phyloP scores from a whole-genome alignment of 1,139 yeast species.

The Geotrichum cucujoidarum region DNA sequence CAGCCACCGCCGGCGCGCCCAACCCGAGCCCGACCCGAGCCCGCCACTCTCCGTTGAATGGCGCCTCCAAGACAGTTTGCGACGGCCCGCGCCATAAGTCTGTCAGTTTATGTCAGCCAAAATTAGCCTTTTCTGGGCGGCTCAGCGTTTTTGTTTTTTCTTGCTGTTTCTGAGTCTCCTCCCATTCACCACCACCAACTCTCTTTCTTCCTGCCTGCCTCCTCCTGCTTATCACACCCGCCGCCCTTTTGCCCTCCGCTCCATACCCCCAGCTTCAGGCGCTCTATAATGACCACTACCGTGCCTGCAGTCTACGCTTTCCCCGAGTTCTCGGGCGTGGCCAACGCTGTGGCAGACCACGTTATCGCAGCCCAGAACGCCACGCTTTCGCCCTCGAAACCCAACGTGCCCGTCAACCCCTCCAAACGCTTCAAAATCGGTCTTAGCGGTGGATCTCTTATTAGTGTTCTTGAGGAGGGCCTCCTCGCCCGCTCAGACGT shows the following conservation, averaged over 20 bases:
- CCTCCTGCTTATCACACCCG: not conserved
- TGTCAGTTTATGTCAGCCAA: too few species aligned
- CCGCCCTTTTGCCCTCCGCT: not conserved
- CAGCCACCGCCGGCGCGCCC: too few species aligned
- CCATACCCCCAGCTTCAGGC: not conserved
- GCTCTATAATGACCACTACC: conserved; percentile 72
- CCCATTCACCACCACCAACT: conserved; percentile 2
- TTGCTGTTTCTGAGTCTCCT: not conserved
- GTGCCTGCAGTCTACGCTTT: conserved; percentile 90
- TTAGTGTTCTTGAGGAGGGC: conserved; percentile 82
- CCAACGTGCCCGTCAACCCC: conserved; percentile 18
- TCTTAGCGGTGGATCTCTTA: conserved; percentile 85
- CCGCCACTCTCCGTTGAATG: too few species aligned
- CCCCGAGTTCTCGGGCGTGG: conserved; percentile 83
- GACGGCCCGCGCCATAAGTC: too few species aligned
- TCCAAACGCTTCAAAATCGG: conserved; percentile 77
- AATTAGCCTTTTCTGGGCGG: too few species aligned
- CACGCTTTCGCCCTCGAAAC: conserved; percentile 40
- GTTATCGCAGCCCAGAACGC: conserved; percentile 79
- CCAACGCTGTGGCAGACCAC: conserved; percentile 93
- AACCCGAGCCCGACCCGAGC: too few species aligned
- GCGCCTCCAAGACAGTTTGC: too few species aligned
- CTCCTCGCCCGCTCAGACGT: conserved; percentile 63
- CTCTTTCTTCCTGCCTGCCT: not conserved
- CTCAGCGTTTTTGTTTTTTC: not conserved